Base-by-base conservation (phyloP, 2,329 filamentous ascomycete species). In the Fusarium mundagurra region DNA sequence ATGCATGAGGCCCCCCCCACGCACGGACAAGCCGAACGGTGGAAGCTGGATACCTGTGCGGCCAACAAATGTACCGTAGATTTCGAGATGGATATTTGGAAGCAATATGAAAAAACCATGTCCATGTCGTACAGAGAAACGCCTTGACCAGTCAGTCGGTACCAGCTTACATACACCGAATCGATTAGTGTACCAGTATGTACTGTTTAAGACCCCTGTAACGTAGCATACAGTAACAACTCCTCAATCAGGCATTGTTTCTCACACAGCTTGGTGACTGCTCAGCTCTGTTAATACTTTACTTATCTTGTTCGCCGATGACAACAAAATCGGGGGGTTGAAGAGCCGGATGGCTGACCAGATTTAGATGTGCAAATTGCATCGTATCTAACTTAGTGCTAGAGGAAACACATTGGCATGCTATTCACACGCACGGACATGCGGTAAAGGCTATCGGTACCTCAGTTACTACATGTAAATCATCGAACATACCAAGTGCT, bases 1-100 rank as follows among this genome's bases (percentile, higher is more conserved):
- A 34, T 39, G 20, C 33, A 55, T 39, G 34, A n/a, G 27, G 18
- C 18, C 50, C 57, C 50, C 62, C 66, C 65, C 61, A 55, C 69
- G 66, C 73, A 58, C 76, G 76, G 76, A 65, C 67, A 77, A 58
- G 73, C 76, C 76, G 76, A 78, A 74, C 66, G 38, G 67, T 72
- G 60, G 59, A 67, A 73, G 75, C 75, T 74, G 75, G 48, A 51
- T 50, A 36, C 60, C 43, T 36, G 27, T 33, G 51, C 27, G 44
- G 31, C n/a, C 55, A 31, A 58, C 34, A n/a, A 41, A 55, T 41
- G 36, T n/a, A 36, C 34, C 18, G 29, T 50, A 51, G 29, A 36
- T 24, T 43, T 48, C 43, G 51, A 47, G 48, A 69, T 53, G 36
- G 36, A 53, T 47, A 51, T 45, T 60, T 65, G 39, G 57, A 65